Conservation (phyloP, 768 basidiomycete genomes). For the Strobilomyces confusus region DNA sequence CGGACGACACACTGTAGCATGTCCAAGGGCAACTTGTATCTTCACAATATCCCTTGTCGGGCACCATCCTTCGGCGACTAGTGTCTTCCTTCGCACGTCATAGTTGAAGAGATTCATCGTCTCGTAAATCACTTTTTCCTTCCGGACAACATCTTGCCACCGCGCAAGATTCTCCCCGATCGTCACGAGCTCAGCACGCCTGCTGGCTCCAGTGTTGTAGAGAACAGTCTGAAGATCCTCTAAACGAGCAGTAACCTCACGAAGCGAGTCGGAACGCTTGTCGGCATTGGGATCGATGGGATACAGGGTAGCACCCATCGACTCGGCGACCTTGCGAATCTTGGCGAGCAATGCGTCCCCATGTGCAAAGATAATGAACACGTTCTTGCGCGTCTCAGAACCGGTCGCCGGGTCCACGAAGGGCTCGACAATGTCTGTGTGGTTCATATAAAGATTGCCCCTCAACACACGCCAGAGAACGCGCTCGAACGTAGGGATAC, state of each 20-base stretch:
- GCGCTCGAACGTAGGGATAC: constrained; percentile 92
- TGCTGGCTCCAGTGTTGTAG: constrained; percentile 82
- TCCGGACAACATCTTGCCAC: constrained; percentile 92
- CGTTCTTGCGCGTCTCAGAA: constrained; percentile 89
- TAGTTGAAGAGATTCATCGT: constrained; percentile 95
- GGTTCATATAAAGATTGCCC: constrained; percentile 99
- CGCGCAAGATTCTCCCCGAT: constrained; percentile 81
- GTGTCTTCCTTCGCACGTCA: constrained; percentile 88
- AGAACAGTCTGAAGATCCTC: constrained; percentile 89
- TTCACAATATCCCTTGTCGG: constrained; percentile 85
- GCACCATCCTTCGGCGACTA: constrained; percentile 97
- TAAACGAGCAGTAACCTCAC: constrained; percentile 81
- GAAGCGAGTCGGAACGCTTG: constrained; percentile 85
- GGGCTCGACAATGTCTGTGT: constrained; percentile 89
- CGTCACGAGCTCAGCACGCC: constrained; percentile 76
- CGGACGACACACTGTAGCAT: constrained; percentile 65
- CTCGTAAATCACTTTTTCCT: constrained; percentile 96
- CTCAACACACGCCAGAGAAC: constrained; percentile 97
- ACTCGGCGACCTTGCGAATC: constrained; percentile 97
- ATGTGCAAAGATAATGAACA: constrained; percentile 99
- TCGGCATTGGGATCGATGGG: constrained; percentile 94
- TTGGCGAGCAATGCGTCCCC: constrained; percentile 89
- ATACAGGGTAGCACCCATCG: constrained; percentile 97
- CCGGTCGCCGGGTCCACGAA: constrained; percentile 86
- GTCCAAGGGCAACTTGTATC: constrained; percentile 84